Conservation (phyloP, 1,284 basidiomycete species). For the Ganoderma multipileum region DNA sequence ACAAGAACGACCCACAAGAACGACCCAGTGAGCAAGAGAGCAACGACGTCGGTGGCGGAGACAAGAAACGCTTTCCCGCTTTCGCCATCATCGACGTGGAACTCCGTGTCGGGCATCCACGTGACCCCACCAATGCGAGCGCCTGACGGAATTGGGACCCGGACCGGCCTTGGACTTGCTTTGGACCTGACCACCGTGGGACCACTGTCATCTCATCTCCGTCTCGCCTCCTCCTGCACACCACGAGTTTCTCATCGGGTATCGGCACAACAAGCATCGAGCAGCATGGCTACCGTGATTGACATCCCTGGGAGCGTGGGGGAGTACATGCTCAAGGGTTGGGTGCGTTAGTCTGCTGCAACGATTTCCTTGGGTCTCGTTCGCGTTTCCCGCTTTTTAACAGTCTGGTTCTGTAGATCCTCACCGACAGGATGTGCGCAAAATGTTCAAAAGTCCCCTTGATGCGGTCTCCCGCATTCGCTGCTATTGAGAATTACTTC, state of each 20-base stretch:
- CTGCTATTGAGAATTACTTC: constrained; percentile 54
- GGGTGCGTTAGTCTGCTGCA: constrained; percentile 54
- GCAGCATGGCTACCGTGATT: constrained; percentile 55
- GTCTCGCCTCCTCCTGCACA: not conserved
- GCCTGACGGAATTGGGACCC: not conserved
- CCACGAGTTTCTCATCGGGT: not conserved
- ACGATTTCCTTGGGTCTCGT: not conserved
- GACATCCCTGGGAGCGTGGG: constrained; percentile 68
- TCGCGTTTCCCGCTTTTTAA: constrained; percentile 13
- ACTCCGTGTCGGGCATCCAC: constrained; percentile 6
- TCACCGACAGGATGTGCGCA: constrained; percentile 70
- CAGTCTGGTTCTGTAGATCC: constrained; percentile 49
- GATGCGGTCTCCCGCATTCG: constrained; percentile 69
- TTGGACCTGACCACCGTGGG: constrained; percentile 1
- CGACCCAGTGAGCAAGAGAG: not conserved
- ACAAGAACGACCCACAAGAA: not conserved
- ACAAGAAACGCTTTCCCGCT: constrained; percentile 2
- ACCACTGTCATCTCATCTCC: too few relatives aligned
- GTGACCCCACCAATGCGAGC: constrained; percentile 5
- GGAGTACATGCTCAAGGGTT: constrained; percentile 78
- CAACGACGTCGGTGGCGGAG: constrained; percentile 1
- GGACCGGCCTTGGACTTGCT: not conserved
- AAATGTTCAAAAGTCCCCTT: constrained; percentile 67
- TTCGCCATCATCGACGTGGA: constrained; percentile 21
- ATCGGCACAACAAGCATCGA: not conserved